A percentile compares a stretch with the other conserved stretches of the same genome.
These are phyloP conservation scores for Saccharomyces hybrid DNA, from an alignment of 1,139 yeast species.

Conservation along the genomic window DNA sequence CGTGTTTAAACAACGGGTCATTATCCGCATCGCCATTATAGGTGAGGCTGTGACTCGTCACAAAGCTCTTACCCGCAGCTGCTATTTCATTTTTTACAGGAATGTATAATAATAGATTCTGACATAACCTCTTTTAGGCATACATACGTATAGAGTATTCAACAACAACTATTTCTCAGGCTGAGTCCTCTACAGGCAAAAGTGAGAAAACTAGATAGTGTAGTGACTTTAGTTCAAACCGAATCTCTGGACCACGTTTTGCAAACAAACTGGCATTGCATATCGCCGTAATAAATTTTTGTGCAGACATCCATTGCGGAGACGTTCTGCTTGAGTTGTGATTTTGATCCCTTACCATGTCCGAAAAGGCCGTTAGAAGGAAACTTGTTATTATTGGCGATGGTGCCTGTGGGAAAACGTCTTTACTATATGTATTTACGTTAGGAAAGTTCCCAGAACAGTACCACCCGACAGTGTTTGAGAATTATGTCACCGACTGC, in stretches of 20 bases:
- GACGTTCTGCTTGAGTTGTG: neutral
- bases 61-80: neutral
- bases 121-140: neutral
- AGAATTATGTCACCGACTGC: constrained; percentile 88
- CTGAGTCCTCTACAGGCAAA: neutral
- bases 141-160: neutral
- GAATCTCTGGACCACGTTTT: neutral
- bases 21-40: neutral
- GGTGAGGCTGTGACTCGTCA: neutral
- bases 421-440: constrained; percentile 82
- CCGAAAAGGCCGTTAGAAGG: constrained; percentile 43
- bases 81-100: neutral
- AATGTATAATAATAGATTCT: neutral
- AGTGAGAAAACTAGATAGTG: neutral
- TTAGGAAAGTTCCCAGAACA: constrained; percentile 74
- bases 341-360: constrained; percentile 14
- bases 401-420: constrained; percentile 93
- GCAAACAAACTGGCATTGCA: neutral
- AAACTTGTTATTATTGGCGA: constrained; percentile 90
- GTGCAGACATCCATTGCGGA: neutral
- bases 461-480: constrained; percentile 92
- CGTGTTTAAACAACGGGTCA: too few species aligned
- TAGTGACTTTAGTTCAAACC: neutral
- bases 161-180: neutral
- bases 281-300: neutral